Evolutionary conservation across 176 grass and related monocot species (phyloP), one percentile per base, ranked within the genome.

Genomic region (Tillandsia fasciculata): DNA sequence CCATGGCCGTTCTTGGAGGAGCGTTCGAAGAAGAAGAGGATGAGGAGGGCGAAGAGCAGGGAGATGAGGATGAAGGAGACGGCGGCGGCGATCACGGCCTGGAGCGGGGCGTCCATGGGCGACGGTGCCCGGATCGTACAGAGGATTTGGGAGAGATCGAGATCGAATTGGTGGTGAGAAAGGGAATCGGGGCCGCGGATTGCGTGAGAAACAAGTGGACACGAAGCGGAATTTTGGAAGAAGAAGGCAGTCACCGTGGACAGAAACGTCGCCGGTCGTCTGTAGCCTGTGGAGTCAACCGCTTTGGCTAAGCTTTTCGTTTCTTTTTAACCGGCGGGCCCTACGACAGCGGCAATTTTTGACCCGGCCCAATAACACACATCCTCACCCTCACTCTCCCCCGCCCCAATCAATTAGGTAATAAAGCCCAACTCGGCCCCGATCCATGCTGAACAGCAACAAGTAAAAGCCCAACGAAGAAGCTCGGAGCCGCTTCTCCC

Each of bases 31-130:
- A 79, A 89, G 72, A 91, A 11, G 27, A 72, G 52, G 42, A 66
- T 72, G 72, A 88, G 0, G 66, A 76, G 56, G 57, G 70, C 51
- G 78, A 85, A 80, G 56, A 85, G 70, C 1, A 87, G 9, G n/a
- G 57, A 72, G 63, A 91, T 48, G 49, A 80, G 59, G 8, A 69
- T 11, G 64, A 80, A 87, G 66, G 73, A 24, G 0, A 15, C 78
- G 8, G 58, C 68, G 61, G 84, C 61, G 26, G 28, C 59, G 68
- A 87, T 4, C 13, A 96, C 29, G 2, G 70, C 86, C 56, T 81
- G 14, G 26, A 87, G 1, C 1, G 64, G 20, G 10, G 0, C 12
- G 3, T 84, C 85, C 92, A 96, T 96, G 51, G 76, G 53, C 20
- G 24, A 42, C 4, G 33, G 33, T 7, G 29, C 2, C 2, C 29